These are phyloP conservation scores for Jackrogersella minutella DNA, from an alignment of 495 filamentous ascomycete genomes.

Conservation along the genomic window DNA sequence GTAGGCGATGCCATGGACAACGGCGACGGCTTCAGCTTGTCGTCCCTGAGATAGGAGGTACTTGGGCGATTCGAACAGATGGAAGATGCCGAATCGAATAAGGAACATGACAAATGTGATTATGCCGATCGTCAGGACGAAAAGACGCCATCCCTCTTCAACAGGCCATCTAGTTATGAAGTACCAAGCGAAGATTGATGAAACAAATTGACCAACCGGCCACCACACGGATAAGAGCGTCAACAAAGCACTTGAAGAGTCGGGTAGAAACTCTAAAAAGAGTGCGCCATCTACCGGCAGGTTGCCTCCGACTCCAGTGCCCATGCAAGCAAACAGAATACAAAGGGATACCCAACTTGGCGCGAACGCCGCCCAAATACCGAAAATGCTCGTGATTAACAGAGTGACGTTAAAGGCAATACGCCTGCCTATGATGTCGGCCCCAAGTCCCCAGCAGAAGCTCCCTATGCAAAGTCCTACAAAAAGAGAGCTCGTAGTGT, in stretches of 20 bases:
- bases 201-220: conserved; percentile 77
- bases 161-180: conserved; percentile 75
- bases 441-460: conserved; percentile 82
- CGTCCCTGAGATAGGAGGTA: conserved; percentile 78
- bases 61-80: conserved; percentile 85
- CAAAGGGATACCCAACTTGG: conserved; percentile 74
- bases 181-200: conserved; percentile 79
- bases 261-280: conserved; percentile 83
- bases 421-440: conserved; percentile 73
- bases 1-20: conserved; percentile 76
- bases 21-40: conserved; percentile 76
- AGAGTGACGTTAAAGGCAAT: conserved; percentile 81
- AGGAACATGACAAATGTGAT: conserved; percentile 76
- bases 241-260: conserved; percentile 75
- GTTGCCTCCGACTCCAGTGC: conserved; percentile 71
- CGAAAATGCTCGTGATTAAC: conserved; percentile 76
- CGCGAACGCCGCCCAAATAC: conserved; percentile 71
- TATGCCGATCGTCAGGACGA: conserved; percentile 74
- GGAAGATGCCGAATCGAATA: conserved; percentile 80
- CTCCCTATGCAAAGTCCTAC: conserved; percentile 75
- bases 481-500: conserved; percentile 61
- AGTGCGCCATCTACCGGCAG: conserved; percentile 81
- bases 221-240: conserved; percentile 82
- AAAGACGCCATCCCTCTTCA: conserved; percentile 79
- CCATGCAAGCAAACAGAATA: conserved; percentile 56